These are phyloP conservation scores for Aspergillus tamarii DNA, from an alignment of 2,329 filamentous ascomycete genomes.

Conservation along the genomic window DNA sequence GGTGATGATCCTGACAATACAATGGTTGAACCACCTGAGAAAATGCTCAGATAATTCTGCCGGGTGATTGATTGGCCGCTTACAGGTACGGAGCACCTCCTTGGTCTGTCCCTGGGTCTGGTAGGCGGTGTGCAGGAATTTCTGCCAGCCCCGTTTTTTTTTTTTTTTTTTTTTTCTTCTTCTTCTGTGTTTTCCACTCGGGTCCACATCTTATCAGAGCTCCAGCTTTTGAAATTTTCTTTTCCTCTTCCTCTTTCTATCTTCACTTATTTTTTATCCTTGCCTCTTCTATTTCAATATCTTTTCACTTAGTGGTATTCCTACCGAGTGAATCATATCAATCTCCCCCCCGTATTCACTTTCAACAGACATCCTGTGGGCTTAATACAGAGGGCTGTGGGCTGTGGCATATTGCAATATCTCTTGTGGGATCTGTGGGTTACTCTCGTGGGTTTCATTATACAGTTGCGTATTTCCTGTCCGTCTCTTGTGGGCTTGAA, in stretches of 20 bases:
- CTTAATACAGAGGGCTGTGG: slow-evolving; percentile 47
- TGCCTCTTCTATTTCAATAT: slow-evolving; percentile 16
- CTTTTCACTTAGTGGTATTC: slow-evolving; percentile 22
- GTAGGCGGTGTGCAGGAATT: slow-evolving; percentile 35
- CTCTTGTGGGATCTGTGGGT: slow-evolving; percentile 46
- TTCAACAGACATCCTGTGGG: slow-evolving; percentile 43
- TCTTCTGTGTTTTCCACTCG: slow-evolving; percentile 20
- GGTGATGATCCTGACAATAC: too few species aligned
- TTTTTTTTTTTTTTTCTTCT: slow-evolving; percentile 28
- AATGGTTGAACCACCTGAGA: too few species aligned
- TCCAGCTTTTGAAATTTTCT: slow-evolving; percentile 29
- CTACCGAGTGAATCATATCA: slow-evolving; percentile 9
- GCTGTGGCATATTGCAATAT: slow-evolving; percentile 45
- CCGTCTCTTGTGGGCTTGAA: slow-evolving; percentile 49
- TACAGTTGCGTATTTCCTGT: slow-evolving; percentile 46
- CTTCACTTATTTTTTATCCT: slow-evolving; percentile 10
- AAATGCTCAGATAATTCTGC: not conserved
- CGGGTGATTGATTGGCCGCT: not conserved
- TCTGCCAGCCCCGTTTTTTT: slow-evolving; percentile 35
- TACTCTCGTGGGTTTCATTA: slow-evolving; percentile 46
- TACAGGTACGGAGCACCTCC: not conserved
- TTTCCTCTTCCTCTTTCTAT: slow-evolving; percentile 20
- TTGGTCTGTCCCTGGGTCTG: not conserved
- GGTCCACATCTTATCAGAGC: slow-evolving; percentile 30
- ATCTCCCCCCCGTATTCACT: slow-evolving; percentile 22